Evolutionary conservation across 2,329 filamentous ascomycete genomes (phyloP), one percentile per base, ranked within the genome.

Genomic region (Aureobasidium lini): DNA sequence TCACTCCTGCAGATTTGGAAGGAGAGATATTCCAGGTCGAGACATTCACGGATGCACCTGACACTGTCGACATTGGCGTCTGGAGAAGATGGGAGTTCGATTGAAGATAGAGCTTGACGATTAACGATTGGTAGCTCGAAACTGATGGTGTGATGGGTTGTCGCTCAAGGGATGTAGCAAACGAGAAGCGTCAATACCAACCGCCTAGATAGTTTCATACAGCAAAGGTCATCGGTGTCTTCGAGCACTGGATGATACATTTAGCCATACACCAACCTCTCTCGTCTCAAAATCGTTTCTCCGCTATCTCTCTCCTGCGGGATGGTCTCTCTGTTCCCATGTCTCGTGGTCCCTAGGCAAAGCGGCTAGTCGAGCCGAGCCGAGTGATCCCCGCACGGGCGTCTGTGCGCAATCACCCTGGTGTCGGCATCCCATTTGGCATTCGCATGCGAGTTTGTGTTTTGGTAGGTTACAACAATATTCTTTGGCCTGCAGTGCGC

Each of bases 21-120:
- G 75, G 76, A 58, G 79, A 82, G 67, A 72, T 76, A 60, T 80
- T 89, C 59, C 69, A 73, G 7, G 71, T 81, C 6, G 77, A 79
- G 64, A 65, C 80, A 18, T 75, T 74, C 44, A 73, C 72, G 15
- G 79, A 81, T 62, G 71, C 73, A 59, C 71, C 72, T 7, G 70
- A 78, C 47, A 74, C 71, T 15, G 71, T 78, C 34, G 69, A 72
- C 2, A 68, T 75, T 49, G 78, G 78, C 13, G 73, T 71, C 23
- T 79, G 76, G 77, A 75, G 74, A 56, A 67, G 68, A 36, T 76
- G 75, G 73, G 70, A 76, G 37, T 56, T 48, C 62, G 71, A 74
- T 40, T 69, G 62, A 66, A 11, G 15, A 13, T 36, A 36, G 34
- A 36, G 34, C 34, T 4, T 36, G 34, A 13, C 4, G 34, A 36